These are phyloP conservation scores for Ogataea hybrid DNA, from an alignment of 1,139 yeast species.

Conservation along the genomic window DNA sequence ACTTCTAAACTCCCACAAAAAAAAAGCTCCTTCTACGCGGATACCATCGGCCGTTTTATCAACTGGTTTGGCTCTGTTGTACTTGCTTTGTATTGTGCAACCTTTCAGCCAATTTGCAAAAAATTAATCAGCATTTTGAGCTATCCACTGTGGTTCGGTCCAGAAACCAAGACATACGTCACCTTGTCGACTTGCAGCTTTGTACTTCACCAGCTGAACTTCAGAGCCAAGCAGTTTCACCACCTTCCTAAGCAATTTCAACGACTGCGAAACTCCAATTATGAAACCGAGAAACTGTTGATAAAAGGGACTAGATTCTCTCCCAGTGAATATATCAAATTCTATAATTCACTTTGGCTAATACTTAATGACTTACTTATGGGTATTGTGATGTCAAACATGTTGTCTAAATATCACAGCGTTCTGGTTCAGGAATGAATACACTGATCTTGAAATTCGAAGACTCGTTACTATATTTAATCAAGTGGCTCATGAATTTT, in stretches of 20 bases:
- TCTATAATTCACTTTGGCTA: conserved; percentile 88
- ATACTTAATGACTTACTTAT: conserved; percentile 76
- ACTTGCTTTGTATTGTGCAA: conserved; percentile 11
- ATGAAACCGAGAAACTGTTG: conserved; percentile 30
- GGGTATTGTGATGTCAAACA: conserved; percentile 60
- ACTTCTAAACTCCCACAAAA: conserved; percentile 12
- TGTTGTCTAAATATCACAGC: conserved; percentile 46
- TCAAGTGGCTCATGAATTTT: conserved; percentile 78
- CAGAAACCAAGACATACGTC: conserved; percentile 5
- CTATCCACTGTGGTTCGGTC: conserved; percentile 12
- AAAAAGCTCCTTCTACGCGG: conserved; percentile 3
- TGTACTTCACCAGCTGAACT: conserved; percentile 71
- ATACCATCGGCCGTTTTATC: not conserved
- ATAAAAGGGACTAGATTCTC: conserved; percentile 37
- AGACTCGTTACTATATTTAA: conserved; percentile 40
- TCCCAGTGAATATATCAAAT: conserved; percentile 75
- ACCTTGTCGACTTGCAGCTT: conserved; percentile 11
- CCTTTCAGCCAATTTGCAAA: conserved; percentile 13
- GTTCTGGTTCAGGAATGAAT: conserved; percentile 29
- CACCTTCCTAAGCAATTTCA: conserved; percentile 81
- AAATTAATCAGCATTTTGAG: conserved; percentile 11
- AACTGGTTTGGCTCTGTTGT: conserved; percentile 12
- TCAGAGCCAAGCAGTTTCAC: conserved; percentile 73
- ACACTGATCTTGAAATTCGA: conserved; percentile 33
- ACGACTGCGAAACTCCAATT: conserved; percentile 40